phyloP scores from a whole-genome alignment of 2,329 filamentous ascomycete genomes.

The Paracorniculantispora psalliotae region DNA sequence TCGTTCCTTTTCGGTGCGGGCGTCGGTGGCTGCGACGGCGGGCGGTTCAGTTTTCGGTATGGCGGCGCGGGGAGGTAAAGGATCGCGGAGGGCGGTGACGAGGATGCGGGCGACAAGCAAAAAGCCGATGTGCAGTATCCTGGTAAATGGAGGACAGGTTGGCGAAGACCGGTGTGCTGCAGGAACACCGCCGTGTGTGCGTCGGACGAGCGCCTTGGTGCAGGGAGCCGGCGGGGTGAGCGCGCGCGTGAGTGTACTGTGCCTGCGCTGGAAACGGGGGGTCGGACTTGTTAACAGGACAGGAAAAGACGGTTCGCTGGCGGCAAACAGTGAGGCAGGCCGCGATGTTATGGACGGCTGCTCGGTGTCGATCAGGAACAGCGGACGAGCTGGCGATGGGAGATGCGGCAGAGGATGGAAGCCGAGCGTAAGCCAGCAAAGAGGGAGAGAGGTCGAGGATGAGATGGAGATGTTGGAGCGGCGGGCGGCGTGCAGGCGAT shows the following conservation, averaged over 20 bases:
- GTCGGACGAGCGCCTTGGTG: slow-evolving; percentile 4
- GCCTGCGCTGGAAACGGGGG: background rate
- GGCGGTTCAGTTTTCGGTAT: background rate
- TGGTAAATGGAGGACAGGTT: background rate
- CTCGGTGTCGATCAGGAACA: background rate
- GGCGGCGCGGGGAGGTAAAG: background rate
- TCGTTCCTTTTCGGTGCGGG: background rate
- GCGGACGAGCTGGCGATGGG: background rate
- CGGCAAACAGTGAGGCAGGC: background rate
- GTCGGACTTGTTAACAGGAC: background rate
- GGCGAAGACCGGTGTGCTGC: background rate
- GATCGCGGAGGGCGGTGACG: background rate
- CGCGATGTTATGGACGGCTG: background rate
- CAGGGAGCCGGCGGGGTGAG: slow-evolving; percentile 3
- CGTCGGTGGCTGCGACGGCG: background rate
- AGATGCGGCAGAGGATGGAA: slow-evolving; percentile 1
- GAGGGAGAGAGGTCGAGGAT: slow-evolving; percentile 5
- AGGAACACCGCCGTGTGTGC: slow-evolving; percentile 6
- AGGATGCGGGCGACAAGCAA: background rate
- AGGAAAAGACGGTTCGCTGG: background rate
- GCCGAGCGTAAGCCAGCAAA: background rate
- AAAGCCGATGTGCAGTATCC: background rate
- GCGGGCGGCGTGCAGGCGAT: background rate
- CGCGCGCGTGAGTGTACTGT: background rate
- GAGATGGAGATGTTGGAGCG: slow-evolving; percentile 10